Percentiles rank a stretch among this genome's conserved stretches.
phyloP scores from a whole-genome alignment of 176 grass and related monocot species.

The Oryza glumipatula region DNA sequence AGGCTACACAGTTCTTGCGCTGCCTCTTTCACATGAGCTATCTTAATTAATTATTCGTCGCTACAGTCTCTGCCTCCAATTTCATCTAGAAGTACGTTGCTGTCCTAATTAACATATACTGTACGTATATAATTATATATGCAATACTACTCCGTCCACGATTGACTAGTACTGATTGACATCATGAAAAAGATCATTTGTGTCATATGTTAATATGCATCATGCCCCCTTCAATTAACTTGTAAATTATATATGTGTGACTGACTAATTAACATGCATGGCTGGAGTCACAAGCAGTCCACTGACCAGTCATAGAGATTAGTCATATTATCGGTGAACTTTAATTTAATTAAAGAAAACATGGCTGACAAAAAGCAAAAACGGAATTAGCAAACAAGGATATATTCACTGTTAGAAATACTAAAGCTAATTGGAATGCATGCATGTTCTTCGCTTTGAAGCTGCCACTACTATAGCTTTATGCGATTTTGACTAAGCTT shows the following conservation, averaged over 20 bases:
- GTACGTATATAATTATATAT: neutral
- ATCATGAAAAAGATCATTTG: too few relatives aligned
- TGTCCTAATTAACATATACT: too few relatives aligned
- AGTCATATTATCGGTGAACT: too few relatives aligned
- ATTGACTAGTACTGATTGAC: neutral
- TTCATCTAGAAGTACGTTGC: too few relatives aligned
- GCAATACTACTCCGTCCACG: neutral
- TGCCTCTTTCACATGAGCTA: neutral
- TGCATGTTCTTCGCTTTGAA: neutral
- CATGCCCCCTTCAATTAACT: too few relatives aligned
- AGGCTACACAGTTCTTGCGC: neutral
- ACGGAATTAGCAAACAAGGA: neutral
- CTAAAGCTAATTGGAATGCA: neutral
- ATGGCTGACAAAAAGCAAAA: neutral
- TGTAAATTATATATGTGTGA: too few relatives aligned
- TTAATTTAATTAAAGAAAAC: neutral
- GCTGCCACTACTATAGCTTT: neutral
- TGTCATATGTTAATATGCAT: too few relatives aligned
- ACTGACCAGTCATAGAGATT: neutral
- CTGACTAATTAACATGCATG: neutral
- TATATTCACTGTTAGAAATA: neutral
- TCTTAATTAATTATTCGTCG: too few relatives aligned
- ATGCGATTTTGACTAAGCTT: neutral
- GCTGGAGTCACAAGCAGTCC: neutral
- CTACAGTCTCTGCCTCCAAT: too few relatives aligned